Evolutionary conservation across 106 monocot species (phyloP), one percentile per base, ranked within the genome.

Genomic region (Dendrobium officinale): DNA sequence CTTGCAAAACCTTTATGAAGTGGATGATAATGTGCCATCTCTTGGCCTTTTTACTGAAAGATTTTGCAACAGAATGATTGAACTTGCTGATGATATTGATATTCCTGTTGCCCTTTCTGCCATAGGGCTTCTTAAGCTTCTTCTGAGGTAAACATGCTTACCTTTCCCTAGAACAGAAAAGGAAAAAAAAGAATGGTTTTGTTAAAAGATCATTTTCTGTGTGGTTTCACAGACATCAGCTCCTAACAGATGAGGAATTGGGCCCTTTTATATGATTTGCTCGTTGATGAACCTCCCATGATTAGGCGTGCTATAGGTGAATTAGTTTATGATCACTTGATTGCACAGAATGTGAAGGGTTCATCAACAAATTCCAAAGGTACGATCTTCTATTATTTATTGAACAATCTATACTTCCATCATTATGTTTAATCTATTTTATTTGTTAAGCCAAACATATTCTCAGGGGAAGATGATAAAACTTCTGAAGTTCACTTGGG

Each of bases 31-130:
- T 85, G 87, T 98, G 51, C 98, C 98, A 80, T 95, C 92, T 47
- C 98, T 98, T 78, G 90, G 98, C 49, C 94, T 98, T 77, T 98
- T 98, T 80, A 98, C 98, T 18, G 95, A 92, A 84, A 91, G 98
- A 31, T 98, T 98, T 84, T 92, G 89, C 81, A 89, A 89, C 64
- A 81, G 98, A 80, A 91, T 98, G 98, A 92, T 98, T 81, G 92
- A 98, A 81, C 94, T 98, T 88, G 98, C 98, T 76, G 98, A 98
- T 85, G 98, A 98, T 49, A 88, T 98, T 72, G 98, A 98, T 85
- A 86, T 91, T 82, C 87, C 92, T 55, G 98, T 95, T 58, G 90
- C 95, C 26, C 95, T 98, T 9, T 89, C 92, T 54, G 94, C 94
- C 42, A 98, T 98, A 82, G 92, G 92, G 55, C 92, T 98, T 80